Percentiles rank a stretch among this genome's conserved stretches.
Evolutionary conservation across 1,284 basidiomycete genomes (phyloP).

Genomic region (Meira miltonrushii): DNA sequence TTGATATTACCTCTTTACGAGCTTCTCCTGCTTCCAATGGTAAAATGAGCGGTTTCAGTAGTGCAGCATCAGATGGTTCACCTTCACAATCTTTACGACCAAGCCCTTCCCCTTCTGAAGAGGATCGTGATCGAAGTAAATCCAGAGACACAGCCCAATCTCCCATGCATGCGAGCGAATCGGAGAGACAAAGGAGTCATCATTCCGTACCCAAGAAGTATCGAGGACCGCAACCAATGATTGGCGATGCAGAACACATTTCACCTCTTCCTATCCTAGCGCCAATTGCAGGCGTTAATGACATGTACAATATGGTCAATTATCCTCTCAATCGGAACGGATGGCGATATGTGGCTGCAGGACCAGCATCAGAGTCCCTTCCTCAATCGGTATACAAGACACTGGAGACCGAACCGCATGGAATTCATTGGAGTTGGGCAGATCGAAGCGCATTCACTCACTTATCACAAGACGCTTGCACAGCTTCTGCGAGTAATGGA

Average conservation of each 20-base stretch:
- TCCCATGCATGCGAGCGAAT: background rate
- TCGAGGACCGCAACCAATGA: conserved; percentile 35
- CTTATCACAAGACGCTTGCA: conserved; percentile 73
- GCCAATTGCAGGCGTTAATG: conserved; percentile 16
- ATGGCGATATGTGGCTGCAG: conserved; percentile 46
- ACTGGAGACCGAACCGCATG: conserved; percentile 30
- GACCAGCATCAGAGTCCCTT: conserved; percentile 34
- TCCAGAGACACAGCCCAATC: conserved; percentile 1
- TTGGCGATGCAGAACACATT: conserved; percentile 35
- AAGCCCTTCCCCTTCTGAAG: conserved; percentile 8
- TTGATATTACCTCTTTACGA: too few relatives aligned
- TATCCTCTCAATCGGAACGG: conserved; percentile 43
- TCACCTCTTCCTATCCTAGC: conserved; percentile 29
- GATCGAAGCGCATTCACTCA: conserved; percentile 68
- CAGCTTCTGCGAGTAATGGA: conserved; percentile 75
- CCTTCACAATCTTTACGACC: conserved; percentile 13
- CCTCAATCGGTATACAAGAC: conserved; percentile 38
- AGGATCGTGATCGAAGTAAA: conserved; percentile 1
- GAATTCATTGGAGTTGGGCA: conserved; percentile 55
- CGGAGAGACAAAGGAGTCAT: conserved; percentile 13
- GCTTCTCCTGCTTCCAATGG: background rate
- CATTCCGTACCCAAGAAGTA: conserved; percentile 29
- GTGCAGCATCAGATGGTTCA: conserved; percentile 1
- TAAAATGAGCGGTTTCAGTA: background rate
- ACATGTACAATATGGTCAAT: conserved; percentile 30